Base-by-base conservation (phyloP, 495 filamentous ascomycete genomes). In the Pyronema omphalodes region DNA sequence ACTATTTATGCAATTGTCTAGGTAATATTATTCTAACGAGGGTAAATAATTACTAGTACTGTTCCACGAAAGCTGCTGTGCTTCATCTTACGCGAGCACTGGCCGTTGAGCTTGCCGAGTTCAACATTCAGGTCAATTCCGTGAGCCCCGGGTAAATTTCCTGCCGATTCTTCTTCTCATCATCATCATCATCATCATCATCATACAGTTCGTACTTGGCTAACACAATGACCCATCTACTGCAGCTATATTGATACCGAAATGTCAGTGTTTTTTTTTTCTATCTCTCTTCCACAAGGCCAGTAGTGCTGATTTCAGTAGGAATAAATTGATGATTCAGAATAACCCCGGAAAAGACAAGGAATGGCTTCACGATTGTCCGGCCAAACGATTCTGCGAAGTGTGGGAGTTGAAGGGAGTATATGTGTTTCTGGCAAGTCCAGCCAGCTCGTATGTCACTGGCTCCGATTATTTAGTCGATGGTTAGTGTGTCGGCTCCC, bases 381-480 rank as follows among this genome's bases (percentile, higher is more conserved):
- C 89, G 0, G 78, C 80, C 63, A 91, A 89, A 15, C 84, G 86
- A 67, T 93, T 96, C 81, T 93, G 89, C 17, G 76, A 82, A 5
- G 88, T 91, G 1, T 83, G 83, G 67, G 91, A 96, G 60, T 73
- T 96, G 35, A 94, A 89, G 82, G 89, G 89, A 0, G 81, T 89
- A 3, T 89, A 94, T 52, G 83, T 84, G 0, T 95, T 91, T 70
- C 70, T 96, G 58, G 78, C 84, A 34, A 91, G 84, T 53, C 87
- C 93, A 64, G 89, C 88, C 4, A 78, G 80, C 44, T 71, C 69
- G 47, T 96, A 94, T 70, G 79, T 95, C 41, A 96, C 88, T 9
- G 89, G 91, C 4, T 83, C 86, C 12, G 89, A 95, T 62, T 72
- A 94, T 56, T 73, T 87, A 7, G 86, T 94, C 23, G 88, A 95